phyloP scores from a whole-genome alignment of 1,139 yeast genomes.

The Wickerhamomyces sp. region DNA sequence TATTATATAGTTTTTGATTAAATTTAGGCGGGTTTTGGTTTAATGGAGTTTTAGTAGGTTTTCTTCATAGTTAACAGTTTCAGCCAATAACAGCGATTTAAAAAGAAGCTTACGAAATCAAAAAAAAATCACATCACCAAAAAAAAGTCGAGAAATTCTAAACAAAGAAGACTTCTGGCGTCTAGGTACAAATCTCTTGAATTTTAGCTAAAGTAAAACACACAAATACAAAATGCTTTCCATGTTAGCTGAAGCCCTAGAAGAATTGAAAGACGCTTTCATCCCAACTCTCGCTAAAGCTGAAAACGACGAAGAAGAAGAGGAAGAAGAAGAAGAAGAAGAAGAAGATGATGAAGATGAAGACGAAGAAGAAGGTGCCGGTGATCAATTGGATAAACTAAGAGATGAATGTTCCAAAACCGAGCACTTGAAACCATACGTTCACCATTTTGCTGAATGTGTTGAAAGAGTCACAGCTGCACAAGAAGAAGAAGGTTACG shows the following conservation, averaged over 20 bases:
- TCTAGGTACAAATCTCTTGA: no score
- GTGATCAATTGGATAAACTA: conserved; percentile 56
- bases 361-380: conserved; percentile 62
- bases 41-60: neutral
- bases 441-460: conserved; percentile 87
- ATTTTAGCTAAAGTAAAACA: neutral
- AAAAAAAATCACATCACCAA: conserved; percentile 2
- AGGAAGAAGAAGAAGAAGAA: conserved; percentile 49
- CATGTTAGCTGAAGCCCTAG: conserved; percentile 48
- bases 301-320: conserved; percentile 38
- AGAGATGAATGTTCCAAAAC: conserved; percentile 58
- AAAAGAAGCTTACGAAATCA: conserved; percentile 2
- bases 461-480: conserved; percentile 82
- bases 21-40: neutral
- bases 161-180: neutral
- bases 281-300: conserved; percentile 82
- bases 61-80: neutral
- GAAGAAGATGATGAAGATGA: conserved; percentile 65
- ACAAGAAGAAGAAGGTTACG: conserved; percentile 73
- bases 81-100: conserved; percentile 15
- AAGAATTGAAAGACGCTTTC: conserved; percentile 76
- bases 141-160: conserved; percentile 4
- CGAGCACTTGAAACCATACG: conserved; percentile 58
- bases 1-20: neutral
- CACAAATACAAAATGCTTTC: conserved; percentile 40